A percentile compares a stretch with the other conserved stretches of the same genome.
Conservation (phyloP, 208 protist species). For the Trichomonas vaginalis region DNA sequence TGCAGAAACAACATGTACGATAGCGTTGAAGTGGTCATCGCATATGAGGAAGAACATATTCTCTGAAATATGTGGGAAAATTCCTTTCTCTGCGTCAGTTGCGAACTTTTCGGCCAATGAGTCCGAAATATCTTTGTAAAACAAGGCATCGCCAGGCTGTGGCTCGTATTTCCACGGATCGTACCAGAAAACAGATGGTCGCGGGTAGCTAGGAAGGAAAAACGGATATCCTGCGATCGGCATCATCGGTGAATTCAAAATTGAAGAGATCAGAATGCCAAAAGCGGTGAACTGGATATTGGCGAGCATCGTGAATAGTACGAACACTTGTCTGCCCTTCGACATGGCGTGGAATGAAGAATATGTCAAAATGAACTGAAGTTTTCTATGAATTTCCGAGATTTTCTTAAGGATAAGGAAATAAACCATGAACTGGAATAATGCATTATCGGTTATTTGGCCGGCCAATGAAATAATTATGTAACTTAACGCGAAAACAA, state of each 20-base stretch:
- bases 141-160: background rate
- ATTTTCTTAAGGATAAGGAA: background rate
- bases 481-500: background rate
- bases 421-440: background rate
- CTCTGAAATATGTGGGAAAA: background rate
- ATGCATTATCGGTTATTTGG: background rate
- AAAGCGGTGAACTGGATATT: background rate
- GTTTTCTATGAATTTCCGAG: background rate
- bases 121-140: background rate
- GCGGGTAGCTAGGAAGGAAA: background rate
- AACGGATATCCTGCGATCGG: background rate
- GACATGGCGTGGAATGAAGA: background rate
- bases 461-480: background rate
- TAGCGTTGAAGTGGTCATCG: conserved; percentile 2
- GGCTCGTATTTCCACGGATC: background rate
- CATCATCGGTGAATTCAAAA: background rate
- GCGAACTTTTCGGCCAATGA: background rate
- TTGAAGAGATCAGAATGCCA: background rate
- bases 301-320: background rate
- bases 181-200: background rate
- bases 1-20: background rate
- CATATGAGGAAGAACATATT: background rate
- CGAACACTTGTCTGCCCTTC: background rate
- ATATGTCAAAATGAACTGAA: background rate
- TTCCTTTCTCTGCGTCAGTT: background rate